Percentiles rank a stretch among this genome's conserved stretches.
Evolutionary conservation across 2,329 filamentous ascomycete species (phyloP).

Genomic region (Phialophora tarda): DNA sequence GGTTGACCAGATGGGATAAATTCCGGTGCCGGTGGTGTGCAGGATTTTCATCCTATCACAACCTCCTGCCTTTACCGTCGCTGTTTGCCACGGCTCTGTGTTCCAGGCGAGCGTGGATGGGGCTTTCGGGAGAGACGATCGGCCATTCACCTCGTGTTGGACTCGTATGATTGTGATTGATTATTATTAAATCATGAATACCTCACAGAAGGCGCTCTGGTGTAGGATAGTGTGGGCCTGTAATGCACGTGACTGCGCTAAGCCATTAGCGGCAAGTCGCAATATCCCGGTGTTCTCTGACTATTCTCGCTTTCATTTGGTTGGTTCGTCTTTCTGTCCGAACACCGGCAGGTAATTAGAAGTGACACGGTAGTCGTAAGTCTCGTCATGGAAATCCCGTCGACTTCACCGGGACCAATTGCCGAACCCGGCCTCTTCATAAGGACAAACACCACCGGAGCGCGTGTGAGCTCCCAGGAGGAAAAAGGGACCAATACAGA

Average conservation of each 20-base stretch:
- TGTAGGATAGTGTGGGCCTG: no score
- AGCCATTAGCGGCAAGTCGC: no score
- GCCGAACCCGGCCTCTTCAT: not conserved
- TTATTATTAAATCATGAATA: no score
- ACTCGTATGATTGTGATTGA: no score
- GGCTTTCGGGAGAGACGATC: no score
- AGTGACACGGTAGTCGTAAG: not conserved
- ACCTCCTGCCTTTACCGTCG: not conserved
- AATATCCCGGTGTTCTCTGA: no score
- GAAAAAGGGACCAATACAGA: not conserved
- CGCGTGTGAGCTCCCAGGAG: not conserved
- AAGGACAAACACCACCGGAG: not conserved
- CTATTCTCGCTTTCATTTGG: not conserved
- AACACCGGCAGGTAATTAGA: not conserved
- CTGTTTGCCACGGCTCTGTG: not conserved
- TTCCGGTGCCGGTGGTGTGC: not conserved
- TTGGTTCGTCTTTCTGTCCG: not conserved
- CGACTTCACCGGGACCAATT: not conserved
- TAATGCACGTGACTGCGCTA: no score
- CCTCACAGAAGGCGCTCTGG: no score
- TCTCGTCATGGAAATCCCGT: not conserved
- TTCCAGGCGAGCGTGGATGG: not conserved
- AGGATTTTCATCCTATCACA: not conserved
- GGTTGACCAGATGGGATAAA: not conserved
- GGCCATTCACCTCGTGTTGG: no score